phyloP scores from a whole-genome alignment of 306 rosid species.

The Rosa chinensis region DNA sequence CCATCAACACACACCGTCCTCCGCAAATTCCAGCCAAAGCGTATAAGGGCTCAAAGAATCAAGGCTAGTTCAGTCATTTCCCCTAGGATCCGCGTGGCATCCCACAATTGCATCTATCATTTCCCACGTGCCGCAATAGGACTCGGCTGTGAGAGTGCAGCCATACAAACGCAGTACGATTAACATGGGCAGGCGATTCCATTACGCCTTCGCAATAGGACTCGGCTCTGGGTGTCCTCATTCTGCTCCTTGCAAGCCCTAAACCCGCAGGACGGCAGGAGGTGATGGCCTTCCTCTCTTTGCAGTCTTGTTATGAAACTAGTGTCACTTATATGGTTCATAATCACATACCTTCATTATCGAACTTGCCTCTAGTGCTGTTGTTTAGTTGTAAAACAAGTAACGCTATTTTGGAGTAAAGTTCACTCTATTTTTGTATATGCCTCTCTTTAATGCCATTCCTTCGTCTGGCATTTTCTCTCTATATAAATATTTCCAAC shows the following conservation, averaged over 20 bases:
- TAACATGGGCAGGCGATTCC: not conserved
- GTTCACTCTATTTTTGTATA: not conserved
- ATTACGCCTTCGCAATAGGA: no score
- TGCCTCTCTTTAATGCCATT: not conserved
- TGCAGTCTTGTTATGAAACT: not conserved
- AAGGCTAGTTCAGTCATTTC: slow-evolving; percentile 2
- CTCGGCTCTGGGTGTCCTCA: no score
- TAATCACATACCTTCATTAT: not conserved
- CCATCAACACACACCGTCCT: slow-evolving; percentile 24
- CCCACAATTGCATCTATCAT: not conserved
- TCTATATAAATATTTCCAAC: no score
- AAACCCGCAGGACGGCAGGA: no score
- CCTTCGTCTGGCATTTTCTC: not conserved
- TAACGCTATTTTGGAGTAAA: not conserved
- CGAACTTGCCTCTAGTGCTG: not conserved
- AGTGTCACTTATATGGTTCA: not conserved
- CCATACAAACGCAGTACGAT: no score
- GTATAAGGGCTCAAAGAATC: not conserved
- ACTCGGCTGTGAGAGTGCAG: not conserved
- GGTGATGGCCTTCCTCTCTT: not conserved
- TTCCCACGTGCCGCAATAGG: not conserved
- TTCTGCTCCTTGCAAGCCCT: no score
- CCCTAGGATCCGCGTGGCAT: not conserved
- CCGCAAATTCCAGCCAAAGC: not conserved
- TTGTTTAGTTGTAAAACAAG: not conserved